Base-by-base conservation (phyloP, 106 monocot genomes). In the Amphibolis antarctica region DNA sequence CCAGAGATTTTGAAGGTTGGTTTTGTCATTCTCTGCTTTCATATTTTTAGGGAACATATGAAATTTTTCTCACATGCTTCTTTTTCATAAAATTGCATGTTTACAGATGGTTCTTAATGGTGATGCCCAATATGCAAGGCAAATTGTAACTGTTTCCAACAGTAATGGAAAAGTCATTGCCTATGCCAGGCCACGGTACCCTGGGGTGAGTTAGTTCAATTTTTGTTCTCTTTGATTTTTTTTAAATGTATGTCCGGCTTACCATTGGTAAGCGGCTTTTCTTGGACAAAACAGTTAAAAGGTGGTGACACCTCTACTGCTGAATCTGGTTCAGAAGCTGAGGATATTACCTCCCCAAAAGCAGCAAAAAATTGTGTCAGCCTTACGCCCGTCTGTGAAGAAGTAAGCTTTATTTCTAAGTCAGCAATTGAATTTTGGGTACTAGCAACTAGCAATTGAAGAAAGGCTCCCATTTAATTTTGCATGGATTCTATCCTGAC, bases 261-360 rank as follows among this genome's bases (percentile, higher is more conserved):
- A 36, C 36, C 7, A 36, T 36, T 36, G 2, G 4, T 36, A 36
- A 36, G 7, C 7, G 36, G 36, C 36, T 4, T 4, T 4, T 4
- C 36, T 4, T 36, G 36, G 13, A 62, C 63, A 29, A 18, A 64
- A 28, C 69, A 92, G 86, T 69, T 78, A 60, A 86, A 67, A 72
- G 66, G 84, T 57, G 81, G 81, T 64, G 92, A 86, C 75, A 71
- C 71, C 26, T 92, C 81, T 59, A 76, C 85, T 46, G 80, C 83
- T 55, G 92, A 86, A 30, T 92, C 92, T 50, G 81, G 83, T 4
- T 92, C 92, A 53, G 92, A 92, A 70, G 76, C 79, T 66, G 92
- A 86, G 63, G 86, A 87, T 42, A 71, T 74, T 56, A 67, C 55
- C 25, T 81, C 86, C 24, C 81, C 86, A 0, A 79, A 65, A 42